Base-by-base conservation (phyloP, 345 rosid genomes). In the Streptanthus diversifolius region DNA sequence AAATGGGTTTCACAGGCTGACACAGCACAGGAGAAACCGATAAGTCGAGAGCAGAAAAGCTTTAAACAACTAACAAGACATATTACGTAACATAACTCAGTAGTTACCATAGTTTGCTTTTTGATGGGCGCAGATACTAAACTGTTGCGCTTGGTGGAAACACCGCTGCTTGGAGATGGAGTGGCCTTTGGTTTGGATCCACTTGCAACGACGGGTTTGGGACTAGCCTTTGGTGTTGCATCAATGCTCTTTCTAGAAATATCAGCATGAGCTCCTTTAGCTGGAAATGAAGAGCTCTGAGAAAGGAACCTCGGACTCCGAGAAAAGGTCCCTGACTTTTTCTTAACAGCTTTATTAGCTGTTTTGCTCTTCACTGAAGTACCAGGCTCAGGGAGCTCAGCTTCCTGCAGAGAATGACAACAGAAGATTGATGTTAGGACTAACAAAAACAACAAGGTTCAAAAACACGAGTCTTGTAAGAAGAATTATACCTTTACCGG, bases 231-330 rank as follows among this genome's bases (percentile, higher is more conserved):
- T 19, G 52, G 55, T 5, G 76, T 73, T 68, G 75, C 70, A 56
- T 77, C 89, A 63, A 83, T 70, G 78, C 89, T 93, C 84, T 83
- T 87, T 82, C 73, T 81, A 71, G 74, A 59, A 32, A 80, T 83
- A 74, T 83, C 84, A 59, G 63, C 57, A 29, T 48, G 77, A 72
- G 61, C 69, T 56, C 81, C 89, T 78, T 62, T 85, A 54, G 82
- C 80, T 3, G 95, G 88, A 80, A 89, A 89, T 40, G 95, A 89
- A 77, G 80, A 75, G 63, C 87, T 88, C 83, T 93, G 95, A 48
- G 95, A 87, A 63, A 89, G 77, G 15, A 63, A 68, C 73, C 73
- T 88, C 25, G 85, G 88, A 51, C 73, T 82, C 41, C 41, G 77
- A 60, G 88, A 59, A 63, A 78, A 53, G 4, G 82, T 72, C 64